Evolutionary conservation across 345 rosid species (phyloP), one percentile per base, ranked within the genome.

Genomic region (Euphorbia lathyris): DNA sequence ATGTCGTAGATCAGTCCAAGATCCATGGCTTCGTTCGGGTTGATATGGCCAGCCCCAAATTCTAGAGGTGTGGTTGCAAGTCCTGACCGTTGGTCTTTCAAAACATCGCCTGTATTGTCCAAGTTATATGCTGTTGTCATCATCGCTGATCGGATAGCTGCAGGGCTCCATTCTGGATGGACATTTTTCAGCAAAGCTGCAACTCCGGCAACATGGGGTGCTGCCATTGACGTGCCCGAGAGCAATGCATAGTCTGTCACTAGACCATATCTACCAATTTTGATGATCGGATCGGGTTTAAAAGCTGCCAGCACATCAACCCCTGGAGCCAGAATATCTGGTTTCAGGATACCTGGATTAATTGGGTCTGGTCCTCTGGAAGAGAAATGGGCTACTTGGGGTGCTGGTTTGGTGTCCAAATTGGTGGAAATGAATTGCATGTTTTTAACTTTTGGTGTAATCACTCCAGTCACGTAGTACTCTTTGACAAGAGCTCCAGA

Each of bases 341-440:
- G 88, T 47, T 78, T 84, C 19, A 84, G 58, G 63, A 74, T 50
- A 3, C 72, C 25, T 0, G 85, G 87, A 52, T 25, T 79, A 43
- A 80, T 70, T 4, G 77, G 81, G n/a, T 80, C 84, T 1, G 84
- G 95, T 20, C 92, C 95, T 76, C 88, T 78, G 13, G 91, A 87
- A 27, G 96, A 86, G 73, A 83, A 91, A 43, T 8, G n/a, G 1
- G 92, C 91, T 64, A 86, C 82, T 8, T 84, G 58, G 13, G 97
- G 93, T 16, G 95, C 87, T 22, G 85, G 84, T 7, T 38, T 72
- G 7, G 53, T 42, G 2, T 82, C 79, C 5, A 76, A 34, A 26
- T 65, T 75, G 53, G 87, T 84, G 32, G 48, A 47, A 58, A 38
- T 32, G 45, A 86, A 86, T 48, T 61, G 75, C 66, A 80, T 70